Percentiles rank a stretch among this genome's conserved stretches.
These are phyloP conservation scores for Vigna mungo DNA, from an alignment of 306 rosid genomes.

Conservation along the genomic window DNA sequence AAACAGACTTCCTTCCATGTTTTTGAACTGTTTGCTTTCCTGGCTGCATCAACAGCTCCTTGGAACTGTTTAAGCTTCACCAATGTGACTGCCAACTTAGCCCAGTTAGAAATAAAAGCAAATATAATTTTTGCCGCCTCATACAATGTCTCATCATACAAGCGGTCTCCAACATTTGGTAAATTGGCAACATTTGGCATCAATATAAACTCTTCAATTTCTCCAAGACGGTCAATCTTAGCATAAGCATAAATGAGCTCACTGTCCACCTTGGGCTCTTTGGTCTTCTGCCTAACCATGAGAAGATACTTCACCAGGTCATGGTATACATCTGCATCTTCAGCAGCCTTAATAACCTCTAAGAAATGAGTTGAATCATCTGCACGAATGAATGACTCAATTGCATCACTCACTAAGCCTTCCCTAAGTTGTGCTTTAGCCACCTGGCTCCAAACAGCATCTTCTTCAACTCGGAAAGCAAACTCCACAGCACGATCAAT, in stretches of 20 bases:
- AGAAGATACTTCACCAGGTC: conserved; percentile 87
- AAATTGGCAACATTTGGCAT: conserved; percentile 98
- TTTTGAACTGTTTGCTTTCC: conserved; percentile 95
- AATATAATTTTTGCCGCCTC: conserved; percentile 94
- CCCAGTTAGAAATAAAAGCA: conserved; percentile 93
- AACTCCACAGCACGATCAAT: conserved; percentile 94
- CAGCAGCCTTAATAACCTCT: conserved; percentile 89
- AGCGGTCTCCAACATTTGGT: conserved; percentile 87
- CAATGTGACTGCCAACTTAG: conserved; percentile 86
- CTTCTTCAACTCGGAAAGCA: conserved; percentile 96
- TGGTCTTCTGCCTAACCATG: conserved; percentile 92
- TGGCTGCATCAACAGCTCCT: conserved; percentile 97
- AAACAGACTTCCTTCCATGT: conserved; percentile 99
- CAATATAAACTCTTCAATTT: conserved; percentile 90
- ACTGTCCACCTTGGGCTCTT: conserved; percentile 94
- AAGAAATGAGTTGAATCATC: conserved; percentile 87
- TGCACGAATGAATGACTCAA: conserved; percentile 94
- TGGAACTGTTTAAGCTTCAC: conserved; percentile 90
- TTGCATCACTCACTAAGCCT: conserved; percentile 92
- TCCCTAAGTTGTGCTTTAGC: conserved; percentile 92
- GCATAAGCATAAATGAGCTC: conserved; percentile 97
- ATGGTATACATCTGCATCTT: conserved; percentile 80
- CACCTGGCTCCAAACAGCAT: conserved; percentile 99
- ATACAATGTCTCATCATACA: conserved; percentile 85
- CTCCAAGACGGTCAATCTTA: conserved; percentile 89